Conservation (phyloP, 2,329 filamentous ascomycete genomes). For the Teratosphaeria viscida region DNA sequence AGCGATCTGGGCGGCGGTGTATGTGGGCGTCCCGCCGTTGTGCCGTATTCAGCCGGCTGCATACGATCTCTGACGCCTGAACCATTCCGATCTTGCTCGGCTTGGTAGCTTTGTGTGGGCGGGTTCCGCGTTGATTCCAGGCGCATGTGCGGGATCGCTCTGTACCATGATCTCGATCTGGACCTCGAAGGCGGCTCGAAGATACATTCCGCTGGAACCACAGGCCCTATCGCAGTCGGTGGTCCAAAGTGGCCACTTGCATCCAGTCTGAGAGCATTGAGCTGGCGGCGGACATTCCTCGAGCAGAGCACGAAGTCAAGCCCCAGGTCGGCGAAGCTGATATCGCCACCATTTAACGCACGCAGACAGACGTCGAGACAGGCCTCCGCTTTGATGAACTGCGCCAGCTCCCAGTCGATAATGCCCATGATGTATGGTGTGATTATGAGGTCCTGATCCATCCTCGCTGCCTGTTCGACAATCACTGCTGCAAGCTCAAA, state of each 20-base stretch:
- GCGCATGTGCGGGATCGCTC: neutral
- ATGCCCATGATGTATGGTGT: conserved; percentile 22
- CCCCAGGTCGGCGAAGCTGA: conserved; percentile 7
- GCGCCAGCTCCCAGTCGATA: conserved; percentile 16
- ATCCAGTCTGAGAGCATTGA: neutral
- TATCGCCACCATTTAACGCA: conserved; percentile 5
- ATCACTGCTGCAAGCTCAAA: conserved; percentile 13
- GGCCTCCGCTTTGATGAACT: conserved; percentile 11
- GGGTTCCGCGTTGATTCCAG: neutral
- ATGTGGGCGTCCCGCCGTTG: neutral
- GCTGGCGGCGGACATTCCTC: neutral
- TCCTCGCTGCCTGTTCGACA: conserved; percentile 13
- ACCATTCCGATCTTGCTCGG: neutral
- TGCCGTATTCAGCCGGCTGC: neutral
- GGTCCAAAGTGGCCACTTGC: neutral
- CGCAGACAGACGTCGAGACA: conserved; percentile 14
- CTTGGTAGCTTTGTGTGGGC: neutral
- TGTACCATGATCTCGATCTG: neutral
- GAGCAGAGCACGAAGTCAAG: conserved; percentile 15
- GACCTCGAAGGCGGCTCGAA: conserved; percentile 14
- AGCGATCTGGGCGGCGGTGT: neutral
- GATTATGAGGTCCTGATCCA: conserved; percentile 8
- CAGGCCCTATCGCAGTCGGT: conserved; percentile 3
- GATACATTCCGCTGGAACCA: conserved; percentile 17
- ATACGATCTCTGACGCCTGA: neutral